phyloP scores from a whole-genome alignment of 2,329 filamentous ascomycete genomes.

The Colletotrichum aenigma region DNA sequence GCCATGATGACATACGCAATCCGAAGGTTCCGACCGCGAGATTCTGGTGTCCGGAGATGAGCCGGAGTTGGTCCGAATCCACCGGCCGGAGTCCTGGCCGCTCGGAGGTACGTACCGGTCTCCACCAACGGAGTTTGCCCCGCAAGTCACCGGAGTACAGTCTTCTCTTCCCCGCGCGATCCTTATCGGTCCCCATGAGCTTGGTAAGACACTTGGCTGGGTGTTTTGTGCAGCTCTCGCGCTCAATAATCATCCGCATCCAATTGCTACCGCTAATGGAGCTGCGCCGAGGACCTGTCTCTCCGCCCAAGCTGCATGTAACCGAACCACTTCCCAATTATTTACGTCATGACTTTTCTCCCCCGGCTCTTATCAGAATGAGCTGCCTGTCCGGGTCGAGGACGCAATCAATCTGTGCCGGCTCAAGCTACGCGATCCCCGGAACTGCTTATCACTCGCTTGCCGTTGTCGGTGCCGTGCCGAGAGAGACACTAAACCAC shows the following conservation, averaged over 20 bases:
- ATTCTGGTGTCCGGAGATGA: background rate
- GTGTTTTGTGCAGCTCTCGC: background rate
- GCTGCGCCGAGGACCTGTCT: background rate
- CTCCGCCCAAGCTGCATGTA: background rate
- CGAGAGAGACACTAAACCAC: background rate
- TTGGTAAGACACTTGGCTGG: background rate
- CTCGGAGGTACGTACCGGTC: background rate
- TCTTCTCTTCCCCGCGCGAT: background rate
- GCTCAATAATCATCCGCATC: background rate
- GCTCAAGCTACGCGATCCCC: background rate
- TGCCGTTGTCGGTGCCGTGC: background rate
- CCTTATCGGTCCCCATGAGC: background rate
- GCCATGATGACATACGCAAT: background rate
- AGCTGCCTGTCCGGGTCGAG: conserved; percentile 11
- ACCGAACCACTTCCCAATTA: background rate
- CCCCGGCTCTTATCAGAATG: background rate
- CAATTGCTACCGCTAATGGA: background rate
- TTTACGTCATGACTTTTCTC: conserved; percentile 14
- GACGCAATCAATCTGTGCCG: background rate
- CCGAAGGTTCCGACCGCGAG: background rate
- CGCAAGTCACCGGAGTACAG: background rate
- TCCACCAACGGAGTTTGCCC: background rate
- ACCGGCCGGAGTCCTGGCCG: background rate
- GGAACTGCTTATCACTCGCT: background rate
- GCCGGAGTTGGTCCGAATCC: background rate